Conservation (phyloP, 2,329 filamentous ascomycete genomes). For the Botrytis cinerea region DNA sequence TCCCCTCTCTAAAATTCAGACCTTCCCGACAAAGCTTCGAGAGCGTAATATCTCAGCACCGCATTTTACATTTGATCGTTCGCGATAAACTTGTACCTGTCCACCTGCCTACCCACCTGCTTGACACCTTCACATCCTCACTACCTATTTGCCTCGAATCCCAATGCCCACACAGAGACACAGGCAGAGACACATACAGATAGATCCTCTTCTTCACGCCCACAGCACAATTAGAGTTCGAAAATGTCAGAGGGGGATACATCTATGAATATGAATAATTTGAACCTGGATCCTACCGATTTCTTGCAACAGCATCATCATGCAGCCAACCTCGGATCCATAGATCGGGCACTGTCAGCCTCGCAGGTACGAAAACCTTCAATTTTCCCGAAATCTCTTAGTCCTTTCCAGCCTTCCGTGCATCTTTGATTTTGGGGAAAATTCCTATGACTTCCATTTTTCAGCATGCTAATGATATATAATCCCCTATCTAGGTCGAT, state of each 20-base stretch:
- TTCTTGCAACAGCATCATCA: conserved; percentile 33
- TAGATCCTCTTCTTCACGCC: neutral
- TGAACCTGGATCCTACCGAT: conserved; percentile 34
- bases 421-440: neutral
- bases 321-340: conserved; percentile 29
- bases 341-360: conserved; percentile 30
- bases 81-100: neutral
- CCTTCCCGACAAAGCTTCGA: neutral
- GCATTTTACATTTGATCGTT: neutral
- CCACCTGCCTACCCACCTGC: neutral
- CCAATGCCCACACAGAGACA: neutral
- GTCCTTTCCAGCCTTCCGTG: neutral
- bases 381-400: conserved; percentile 2
- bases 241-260: conserved; percentile 32
- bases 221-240: conserved; percentile 7
- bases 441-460: neutral
- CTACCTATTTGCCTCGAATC: neutral
- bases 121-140: neutral
- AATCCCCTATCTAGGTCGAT: conserved; percentile 25
- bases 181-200: neutral
- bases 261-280: conserved; percentile 31
- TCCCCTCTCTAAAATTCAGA: neutral
- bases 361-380: conserved; percentile 35
- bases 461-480: conserved; percentile 14
- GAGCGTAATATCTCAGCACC: neutral